Conservation (phyloP, 2,329 filamentous ascomycete genomes). For the Cladosporium sphaerospermum region DNA sequence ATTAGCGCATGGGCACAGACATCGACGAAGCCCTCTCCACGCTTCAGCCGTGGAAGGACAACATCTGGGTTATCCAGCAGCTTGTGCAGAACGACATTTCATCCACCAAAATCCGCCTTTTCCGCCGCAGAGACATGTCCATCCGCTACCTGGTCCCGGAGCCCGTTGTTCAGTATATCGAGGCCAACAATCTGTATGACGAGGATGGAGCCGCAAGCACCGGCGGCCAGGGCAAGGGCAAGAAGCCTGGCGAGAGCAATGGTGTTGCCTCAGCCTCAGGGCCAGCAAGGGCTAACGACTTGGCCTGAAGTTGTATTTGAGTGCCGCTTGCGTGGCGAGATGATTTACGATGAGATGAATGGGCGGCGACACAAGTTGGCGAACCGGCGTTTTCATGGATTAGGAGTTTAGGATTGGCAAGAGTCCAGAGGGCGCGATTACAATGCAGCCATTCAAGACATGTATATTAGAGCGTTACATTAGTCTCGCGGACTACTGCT, state of each 20-base stretch:
- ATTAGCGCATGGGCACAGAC: constrained; percentile 79
- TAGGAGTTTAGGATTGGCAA: background rate
- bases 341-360: constrained; percentile 11
- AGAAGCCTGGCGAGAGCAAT: constrained; percentile 26
- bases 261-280: background rate
- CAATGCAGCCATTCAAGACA: background rate
- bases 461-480: constrained; percentile 5
- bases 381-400: background rate
- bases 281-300: constrained; percentile 6
- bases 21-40: constrained; percentile 81
- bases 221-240: constrained; percentile 22
- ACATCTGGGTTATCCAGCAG: constrained; percentile 82
- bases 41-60: constrained; percentile 74
- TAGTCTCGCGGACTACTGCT: too few species aligned
- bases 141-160: constrained; percentile 71
- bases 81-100: constrained; percentile 82
- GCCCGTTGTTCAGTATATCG: constrained; percentile 57
- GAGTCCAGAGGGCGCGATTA: background rate
- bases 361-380: constrained; percentile 1
- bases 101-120: constrained; percentile 74
- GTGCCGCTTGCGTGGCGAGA: background rate
- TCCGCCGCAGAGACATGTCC: constrained; percentile 72
- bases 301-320: background rate
- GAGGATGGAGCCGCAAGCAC: constrained; percentile 29
- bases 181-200: constrained; percentile 32